Base-by-base conservation (phyloP, 306 rosid genomes). In the Sechiopsis laciniata region DNA sequence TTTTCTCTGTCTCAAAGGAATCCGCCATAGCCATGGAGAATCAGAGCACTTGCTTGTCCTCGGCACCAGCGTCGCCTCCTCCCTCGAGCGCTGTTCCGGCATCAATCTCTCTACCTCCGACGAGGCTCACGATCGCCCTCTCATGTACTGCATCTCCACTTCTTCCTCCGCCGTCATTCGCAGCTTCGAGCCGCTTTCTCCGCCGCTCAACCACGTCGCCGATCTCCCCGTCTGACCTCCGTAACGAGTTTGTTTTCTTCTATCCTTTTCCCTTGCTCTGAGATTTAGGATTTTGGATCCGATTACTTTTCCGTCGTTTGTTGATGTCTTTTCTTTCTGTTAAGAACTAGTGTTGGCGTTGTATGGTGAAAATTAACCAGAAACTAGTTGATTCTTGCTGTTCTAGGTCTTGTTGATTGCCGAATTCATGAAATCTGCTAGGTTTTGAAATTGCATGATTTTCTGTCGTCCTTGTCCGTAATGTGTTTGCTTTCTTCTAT, bases 111-210 rank as follows among this genome's bases (percentile, higher is more conserved):
- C 83, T 20, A 84, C 88, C 61, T 55, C 81, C 76, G 88, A 75
- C 0, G 87, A 81, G 74, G 84, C 83, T 13, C 85, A 84, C 29
- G 88, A 81, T 55, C 83, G 79, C 26, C 88, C 88, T 59, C 88
- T 84, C 76, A 84, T 84, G 85, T 74, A 69, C 42, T 81, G 74
- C 73, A 50, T 42, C 24, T 76, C 88, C 50, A 32, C 74, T 15
- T 76, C 87, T 56, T 60, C 83, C 62, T 81, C 88, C 74, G 60
- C 88, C 74, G 60, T 74, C 76, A 76, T 80, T 21, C 55, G 77
- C 53, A 77, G 72, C 72, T 66, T 66, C 55, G 55, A 86, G 8
- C 79, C 64, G 52, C 85, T 74, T 53, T 65, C 26, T 16, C 67
- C 86, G 13, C 57, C 82, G 52, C 67, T 14, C 42, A 83, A 78